Evolutionary conservation across 1,284 basidiomycete species (phyloP).

Genomic region (Ustilago sp.): DNA sequence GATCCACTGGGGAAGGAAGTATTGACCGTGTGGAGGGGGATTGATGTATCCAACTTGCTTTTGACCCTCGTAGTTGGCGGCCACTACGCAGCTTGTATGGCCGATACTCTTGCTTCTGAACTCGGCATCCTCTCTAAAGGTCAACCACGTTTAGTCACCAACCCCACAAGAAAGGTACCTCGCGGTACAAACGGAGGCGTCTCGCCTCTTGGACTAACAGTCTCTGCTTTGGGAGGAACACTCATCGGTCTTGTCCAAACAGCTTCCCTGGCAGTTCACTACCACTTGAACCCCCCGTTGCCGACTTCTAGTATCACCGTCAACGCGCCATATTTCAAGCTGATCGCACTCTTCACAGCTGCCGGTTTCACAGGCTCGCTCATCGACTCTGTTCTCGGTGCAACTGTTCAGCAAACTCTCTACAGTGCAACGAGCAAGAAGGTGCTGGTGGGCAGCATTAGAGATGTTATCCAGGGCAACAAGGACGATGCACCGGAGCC

Average conservation of each 20-base stretch:
- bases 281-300: neutral
- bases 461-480: constrained; percentile 11
- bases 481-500: constrained; percentile 57
- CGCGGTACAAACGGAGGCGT: constrained; percentile 93
- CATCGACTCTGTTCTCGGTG: constrained; percentile 76
- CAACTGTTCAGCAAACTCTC: constrained; percentile 84
- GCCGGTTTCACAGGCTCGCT: constrained; percentile 74
- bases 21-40: constrained; percentile 1
- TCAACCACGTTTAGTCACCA: constrained; percentile 53
- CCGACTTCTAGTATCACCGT: neutral
- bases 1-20: constrained; percentile 17
- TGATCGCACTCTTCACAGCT: constrained; percentile 71
- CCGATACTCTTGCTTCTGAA: constrained; percentile 62
- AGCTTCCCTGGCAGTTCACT: constrained; percentile 71
- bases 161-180: constrained; percentile 85
- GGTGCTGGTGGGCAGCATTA: constrained; percentile 72
- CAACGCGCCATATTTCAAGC: constrained; percentile 74
- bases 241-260: constrained; percentile 71
- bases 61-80: constrained; percentile 48
- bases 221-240: constrained; percentile 79
- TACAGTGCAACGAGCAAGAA: constrained; percentile 77
- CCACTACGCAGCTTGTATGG: constrained; percentile 62
- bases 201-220: constrained; percentile 79
- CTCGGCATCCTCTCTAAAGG: constrained; percentile 58
- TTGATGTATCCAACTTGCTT: constrained; percentile 7